Percentiles rank a stretch among this genome's conserved stretches.
These are phyloP conservation scores for Corylus avellana DNA, from an alignment of 306 rosid genomes.

Conservation along the genomic window DNA sequence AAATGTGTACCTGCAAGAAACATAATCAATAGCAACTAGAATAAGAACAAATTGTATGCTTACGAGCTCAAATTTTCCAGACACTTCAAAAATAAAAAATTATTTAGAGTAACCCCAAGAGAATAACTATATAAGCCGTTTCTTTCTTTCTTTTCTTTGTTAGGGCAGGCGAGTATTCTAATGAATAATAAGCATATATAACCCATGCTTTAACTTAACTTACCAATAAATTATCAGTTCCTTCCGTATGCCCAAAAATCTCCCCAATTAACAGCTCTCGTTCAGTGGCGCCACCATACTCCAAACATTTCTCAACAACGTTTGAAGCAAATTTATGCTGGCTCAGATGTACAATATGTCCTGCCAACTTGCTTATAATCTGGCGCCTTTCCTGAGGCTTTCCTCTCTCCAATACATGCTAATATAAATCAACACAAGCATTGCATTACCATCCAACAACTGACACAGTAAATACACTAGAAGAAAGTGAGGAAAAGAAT, in stretches of 20 bases:
- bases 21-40: not conserved
- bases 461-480: constrained; percentile 11
- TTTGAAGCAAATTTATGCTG: constrained; percentile 63
- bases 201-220: constrained; percentile 9
- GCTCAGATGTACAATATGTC: constrained; percentile 62
- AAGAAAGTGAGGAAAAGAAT: not conserved
- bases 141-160: not conserved
- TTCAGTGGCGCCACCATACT: constrained; percentile 37
- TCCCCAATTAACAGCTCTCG: constrained; percentile 38
- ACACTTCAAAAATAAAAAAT: not conserved
- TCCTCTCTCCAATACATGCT: constrained; percentile 88
- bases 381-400: constrained; percentile 64
- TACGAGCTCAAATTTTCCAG: not conserved
- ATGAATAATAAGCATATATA: not conserved
- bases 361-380: constrained; percentile 64
- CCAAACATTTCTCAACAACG: constrained; percentile 51
- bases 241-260: constrained; percentile 41
- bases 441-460: constrained; percentile 12
- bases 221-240: constrained; percentile 49
- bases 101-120: not conserved
- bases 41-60: not conserved
- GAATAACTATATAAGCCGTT: not conserved
- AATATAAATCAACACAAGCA: constrained; percentile 26
- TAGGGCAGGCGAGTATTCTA: not conserved
- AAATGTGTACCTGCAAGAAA: not conserved